Evolutionary conservation across 305 asterid genomes (phyloP).

Genomic region (Rubia tinctorum): DNA sequence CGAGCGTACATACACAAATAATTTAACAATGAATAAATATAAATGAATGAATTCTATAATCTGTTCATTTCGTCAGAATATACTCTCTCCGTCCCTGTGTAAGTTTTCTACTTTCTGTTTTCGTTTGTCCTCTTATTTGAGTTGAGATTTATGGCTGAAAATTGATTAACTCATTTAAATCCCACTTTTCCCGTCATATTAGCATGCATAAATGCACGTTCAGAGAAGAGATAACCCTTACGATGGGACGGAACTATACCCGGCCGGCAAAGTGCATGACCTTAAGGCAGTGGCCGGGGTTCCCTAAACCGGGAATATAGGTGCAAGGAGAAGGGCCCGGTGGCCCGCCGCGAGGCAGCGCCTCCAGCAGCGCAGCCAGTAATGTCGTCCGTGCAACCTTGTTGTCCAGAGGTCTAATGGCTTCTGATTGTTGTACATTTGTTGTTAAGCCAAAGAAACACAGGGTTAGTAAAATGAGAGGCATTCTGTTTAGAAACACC

Average conservation of each 20-base stretch:
- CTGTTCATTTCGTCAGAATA: too few species aligned
- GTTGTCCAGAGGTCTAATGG: slow-evolving; percentile 14
- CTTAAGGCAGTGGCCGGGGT: slow-evolving; percentile 12
- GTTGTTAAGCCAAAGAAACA: background rate
- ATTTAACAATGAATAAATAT: too few species aligned
- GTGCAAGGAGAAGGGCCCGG: slow-evolving; percentile 18
- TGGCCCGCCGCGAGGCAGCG: slow-evolving; percentile 22
- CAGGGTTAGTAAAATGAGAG: background rate
- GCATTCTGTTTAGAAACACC: slow-evolving; percentile 5
- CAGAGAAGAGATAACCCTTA: too few species aligned
- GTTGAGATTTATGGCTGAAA: too few species aligned
- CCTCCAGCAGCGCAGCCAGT: background rate
- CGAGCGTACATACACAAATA: too few species aligned
- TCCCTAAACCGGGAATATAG: slow-evolving; percentile 18
- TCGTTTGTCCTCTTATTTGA: too few species aligned
- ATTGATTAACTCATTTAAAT: too few species aligned
- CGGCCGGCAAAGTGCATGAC: slow-evolving; percentile 6
- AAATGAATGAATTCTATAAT: too few species aligned
- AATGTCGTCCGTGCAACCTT: background rate
- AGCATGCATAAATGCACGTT: too few species aligned
- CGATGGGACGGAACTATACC: background rate
- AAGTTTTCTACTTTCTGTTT: too few species aligned
- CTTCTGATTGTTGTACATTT: slow-evolving; percentile 9
- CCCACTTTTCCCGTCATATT: too few species aligned
- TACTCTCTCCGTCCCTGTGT: too few species aligned